Evolutionary conservation across 169 alveolate genomes (phyloP), one percentile per base, ranked within the genome.

Genomic region (Cryptosporidium meleagridis): DNA sequence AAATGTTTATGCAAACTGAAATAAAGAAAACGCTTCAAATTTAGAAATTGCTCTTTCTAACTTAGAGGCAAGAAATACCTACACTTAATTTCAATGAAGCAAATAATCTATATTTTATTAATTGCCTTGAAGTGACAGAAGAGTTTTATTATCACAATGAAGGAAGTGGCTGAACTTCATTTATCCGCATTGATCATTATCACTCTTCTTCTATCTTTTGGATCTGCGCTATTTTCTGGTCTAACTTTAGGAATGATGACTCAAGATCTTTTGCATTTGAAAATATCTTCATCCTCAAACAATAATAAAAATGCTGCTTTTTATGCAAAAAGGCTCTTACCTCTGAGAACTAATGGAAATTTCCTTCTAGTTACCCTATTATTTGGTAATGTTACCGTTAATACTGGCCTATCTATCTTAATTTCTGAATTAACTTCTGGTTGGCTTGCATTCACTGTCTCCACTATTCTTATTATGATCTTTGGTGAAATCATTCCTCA

Each of bases 401-500:
- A 96, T 69, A 92, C 98, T 5, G 93, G 94, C 55, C 86, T 96
- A 51, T 95, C 96, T 12, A 95, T 96, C 62, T 84, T 96, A 18
- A 89, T 96, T 58, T 95, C 97, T 5, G 97, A 96, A 41, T 21
- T 96, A 29, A 93, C 96, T 1, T 69, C 91, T 39, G 95, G 97
- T 29, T 62, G 96, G 37, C 86, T 94, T 35, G 96, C 97, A 1
- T 93, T 96, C 48, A 70, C 95, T 29, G 85, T 94, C 9, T 93
- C 97, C 4, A 95, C 98, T 8, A 72, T 92, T 23, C 87, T 95
- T 31, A 94, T 94, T 45, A 92, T 96, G 51, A 80, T 96, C 48
- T 92, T 96, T 67, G 98, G 98, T 3, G 98, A 96, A 61, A 96
- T 96, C 21, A 84, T 94, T 23, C 98, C 98, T 1, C 97, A 96